Conservation (phyloP, 2,329 filamentous ascomycete species). For the Clonostachys solani region DNA sequence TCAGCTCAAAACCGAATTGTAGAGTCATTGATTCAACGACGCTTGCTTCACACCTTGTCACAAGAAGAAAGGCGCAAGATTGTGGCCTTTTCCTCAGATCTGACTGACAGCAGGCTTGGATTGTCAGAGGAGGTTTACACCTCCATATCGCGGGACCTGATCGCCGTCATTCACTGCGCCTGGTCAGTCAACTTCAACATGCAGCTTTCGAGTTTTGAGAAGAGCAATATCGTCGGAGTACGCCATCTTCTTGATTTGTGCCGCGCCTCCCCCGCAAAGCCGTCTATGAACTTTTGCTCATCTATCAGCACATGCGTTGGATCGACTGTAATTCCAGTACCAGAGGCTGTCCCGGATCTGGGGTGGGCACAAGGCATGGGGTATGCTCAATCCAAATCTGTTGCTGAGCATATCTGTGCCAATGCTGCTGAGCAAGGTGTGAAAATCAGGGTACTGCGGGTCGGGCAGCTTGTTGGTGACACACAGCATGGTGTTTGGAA, state of each 20-base stretch:
- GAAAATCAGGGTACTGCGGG: slow-evolving; percentile 28
- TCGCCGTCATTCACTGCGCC: slow-evolving; percentile 42
- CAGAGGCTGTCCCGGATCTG: slow-evolving; percentile 26
- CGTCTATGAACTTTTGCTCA: slow-evolving; percentile 45
- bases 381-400: slow-evolving; percentile 35
- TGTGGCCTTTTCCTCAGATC: slow-evolving; percentile 11
- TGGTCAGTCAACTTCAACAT: slow-evolving; percentile 57
- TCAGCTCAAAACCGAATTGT: slow-evolving; percentile 12
- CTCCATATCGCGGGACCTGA: slow-evolving; percentile 22
- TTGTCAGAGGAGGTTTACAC: slow-evolving; percentile 17
- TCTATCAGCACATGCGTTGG: slow-evolving; percentile 37
- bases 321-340: slow-evolving; percentile 24
- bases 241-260: slow-evolving; percentile 34
- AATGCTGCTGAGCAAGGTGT: slow-evolving; percentile 21
- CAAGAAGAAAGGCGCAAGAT: slow-evolving; percentile 15
- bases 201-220: slow-evolving; percentile 42
- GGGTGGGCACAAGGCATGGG: slow-evolving; percentile 38
- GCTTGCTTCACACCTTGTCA: slow-evolving; percentile 19
- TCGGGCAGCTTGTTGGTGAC: slow-evolving; percentile 48
- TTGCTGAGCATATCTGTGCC: slow-evolving; percentile 29
- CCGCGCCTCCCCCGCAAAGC: slow-evolving; percentile 15
- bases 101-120: slow-evolving; percentile 33
- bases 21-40: slow-evolving; percentile 15
- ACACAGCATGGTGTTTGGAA: slow-evolving; percentile 44
- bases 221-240: slow-evolving; percentile 37